These are phyloP conservation scores for Bipolaris bicolor DNA, from an alignment of 2,329 filamentous ascomycete species.

Conservation along the genomic window DNA sequence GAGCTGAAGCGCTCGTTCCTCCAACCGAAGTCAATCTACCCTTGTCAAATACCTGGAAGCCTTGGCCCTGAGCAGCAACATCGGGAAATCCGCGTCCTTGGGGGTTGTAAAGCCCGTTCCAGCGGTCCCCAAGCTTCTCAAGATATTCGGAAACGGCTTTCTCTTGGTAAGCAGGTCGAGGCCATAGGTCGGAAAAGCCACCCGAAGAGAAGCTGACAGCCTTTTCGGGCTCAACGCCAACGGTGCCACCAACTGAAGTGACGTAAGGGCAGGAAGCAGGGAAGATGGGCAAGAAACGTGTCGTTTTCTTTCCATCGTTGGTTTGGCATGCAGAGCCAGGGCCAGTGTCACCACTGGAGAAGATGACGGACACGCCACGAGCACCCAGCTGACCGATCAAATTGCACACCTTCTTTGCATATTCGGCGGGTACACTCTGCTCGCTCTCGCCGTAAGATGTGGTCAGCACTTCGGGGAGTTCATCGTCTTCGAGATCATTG, in stretches of 20 bases:
- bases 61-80: conserved; percentile 49
- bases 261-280: conserved; percentile 57
- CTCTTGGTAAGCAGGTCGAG: conserved; percentile 52
- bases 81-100: conserved; percentile 55
- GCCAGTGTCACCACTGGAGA: conserved; percentile 50
- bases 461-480: conserved; percentile 48
- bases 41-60: conserved; percentile 47
- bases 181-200: conserved; percentile 55
- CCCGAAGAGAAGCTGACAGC: conserved; percentile 52
- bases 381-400: conserved; percentile 50
- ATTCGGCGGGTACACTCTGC: conserved; percentile 47
- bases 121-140: conserved; percentile 46
- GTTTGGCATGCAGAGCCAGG: conserved; percentile 52
- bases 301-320: conserved; percentile 54
- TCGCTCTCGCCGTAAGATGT: conserved; percentile 52
- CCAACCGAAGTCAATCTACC: conserved; percentile 40
- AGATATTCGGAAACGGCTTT: conserved; percentile 50
- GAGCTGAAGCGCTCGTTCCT: conserved; percentile 50
- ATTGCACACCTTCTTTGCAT: conserved; percentile 48
- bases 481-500: conserved; percentile 36
- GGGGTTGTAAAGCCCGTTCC: conserved; percentile 53
- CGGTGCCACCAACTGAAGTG: conserved; percentile 54
- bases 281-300: conserved; percentile 54
- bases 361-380: conserved; percentile 50
- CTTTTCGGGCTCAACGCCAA: conserved; percentile 48